Percentiles rank a stretch among this genome's conserved stretches.
These are phyloP conservation scores for Entomophthora muscae DNA, from an alignment of 371 early-diverging fungal genomes.

Conservation along the genomic window DNA sequence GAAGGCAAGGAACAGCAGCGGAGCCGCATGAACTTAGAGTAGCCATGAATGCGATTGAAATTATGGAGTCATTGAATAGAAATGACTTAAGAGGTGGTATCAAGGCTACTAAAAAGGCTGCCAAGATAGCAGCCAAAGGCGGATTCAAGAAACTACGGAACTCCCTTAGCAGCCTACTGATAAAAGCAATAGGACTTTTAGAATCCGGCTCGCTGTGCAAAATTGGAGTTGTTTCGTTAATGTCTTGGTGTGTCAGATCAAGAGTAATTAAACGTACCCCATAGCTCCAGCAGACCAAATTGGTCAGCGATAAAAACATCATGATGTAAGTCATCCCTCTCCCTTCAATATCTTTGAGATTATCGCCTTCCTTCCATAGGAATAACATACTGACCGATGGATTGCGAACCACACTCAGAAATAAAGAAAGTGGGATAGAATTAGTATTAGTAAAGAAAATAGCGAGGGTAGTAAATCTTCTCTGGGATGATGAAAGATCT, in stretches of 20 bases:
- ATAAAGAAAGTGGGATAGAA: slow-evolving; percentile 46
- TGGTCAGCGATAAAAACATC: slow-evolving; percentile 51
- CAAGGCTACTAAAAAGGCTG: slow-evolving; percentile 26
- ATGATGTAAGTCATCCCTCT: slow-evolving; percentile 57
- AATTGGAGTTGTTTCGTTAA: too few relatives aligned
- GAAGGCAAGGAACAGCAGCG: slow-evolving; percentile 43
- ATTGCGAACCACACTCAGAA: slow-evolving; percentile 46
- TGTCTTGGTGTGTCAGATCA: too few relatives aligned
- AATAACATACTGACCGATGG: slow-evolving; percentile 37
- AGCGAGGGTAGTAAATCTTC: slow-evolving; percentile 33
- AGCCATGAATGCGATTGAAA: slow-evolving; percentile 30
- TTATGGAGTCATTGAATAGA: slow-evolving; percentile 23
- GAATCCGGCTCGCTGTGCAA: too few relatives aligned
- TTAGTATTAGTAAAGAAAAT: slow-evolving; percentile 53
- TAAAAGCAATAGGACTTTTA: too few relatives aligned
- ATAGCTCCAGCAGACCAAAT: slow-evolving; percentile 54
- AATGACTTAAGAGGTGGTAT: slow-evolving; percentile 24
- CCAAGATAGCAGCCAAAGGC: slow-evolving; percentile 31
- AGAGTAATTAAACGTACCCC: too few relatives aligned
- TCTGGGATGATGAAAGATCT: slow-evolving; percentile 22
- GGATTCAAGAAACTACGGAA: slow-evolving; percentile 24
- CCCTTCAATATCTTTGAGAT: slow-evolving; percentile 35
- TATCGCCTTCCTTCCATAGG: slow-evolving; percentile 37
- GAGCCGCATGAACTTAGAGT: slow-evolving; percentile 43
- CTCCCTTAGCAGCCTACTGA: neutral